Evolutionary conservation across 305 asterid species (phyloP).

Genomic region (Fraxinus sp.): DNA sequence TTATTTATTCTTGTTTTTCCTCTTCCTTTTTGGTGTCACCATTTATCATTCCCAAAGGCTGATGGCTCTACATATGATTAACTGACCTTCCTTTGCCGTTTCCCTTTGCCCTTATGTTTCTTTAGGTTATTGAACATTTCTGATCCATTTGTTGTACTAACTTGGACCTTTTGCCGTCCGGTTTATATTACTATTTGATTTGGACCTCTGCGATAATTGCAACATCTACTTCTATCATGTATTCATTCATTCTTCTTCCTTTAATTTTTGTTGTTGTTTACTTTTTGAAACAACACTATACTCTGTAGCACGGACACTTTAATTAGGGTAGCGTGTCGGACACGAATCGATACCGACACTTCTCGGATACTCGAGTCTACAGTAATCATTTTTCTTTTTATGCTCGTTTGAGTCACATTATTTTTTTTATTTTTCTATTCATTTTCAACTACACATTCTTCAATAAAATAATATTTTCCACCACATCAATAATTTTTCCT

Average conservation of each 20-base stretch:
- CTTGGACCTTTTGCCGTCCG: background rate
- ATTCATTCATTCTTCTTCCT: conserved; percentile 1
- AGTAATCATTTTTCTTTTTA: no score
- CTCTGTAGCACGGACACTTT: background rate
- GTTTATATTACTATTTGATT: background rate
- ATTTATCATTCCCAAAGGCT: background rate
- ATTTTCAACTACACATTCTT: no score
- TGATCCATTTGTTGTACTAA: background rate
- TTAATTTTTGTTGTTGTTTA: background rate
- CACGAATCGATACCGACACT: no score
- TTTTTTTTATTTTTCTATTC: no score
- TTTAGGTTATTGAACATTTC: conserved; percentile 7
- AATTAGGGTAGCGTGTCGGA: no score
- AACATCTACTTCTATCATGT: background rate
- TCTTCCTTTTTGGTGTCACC: conserved; percentile 9
- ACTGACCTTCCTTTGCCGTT: conserved; percentile 6
- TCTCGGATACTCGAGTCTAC: no score
- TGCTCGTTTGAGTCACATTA: no score
- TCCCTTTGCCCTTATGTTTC: background rate
- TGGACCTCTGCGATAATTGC: background rate
- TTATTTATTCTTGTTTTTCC: background rate
- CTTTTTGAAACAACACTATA: background rate
- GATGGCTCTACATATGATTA: background rate
- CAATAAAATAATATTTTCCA: no score
- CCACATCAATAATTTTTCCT: no score